phyloP scores from a whole-genome alignment of 208 protist species.

The Leishmania gerbilli region DNA sequence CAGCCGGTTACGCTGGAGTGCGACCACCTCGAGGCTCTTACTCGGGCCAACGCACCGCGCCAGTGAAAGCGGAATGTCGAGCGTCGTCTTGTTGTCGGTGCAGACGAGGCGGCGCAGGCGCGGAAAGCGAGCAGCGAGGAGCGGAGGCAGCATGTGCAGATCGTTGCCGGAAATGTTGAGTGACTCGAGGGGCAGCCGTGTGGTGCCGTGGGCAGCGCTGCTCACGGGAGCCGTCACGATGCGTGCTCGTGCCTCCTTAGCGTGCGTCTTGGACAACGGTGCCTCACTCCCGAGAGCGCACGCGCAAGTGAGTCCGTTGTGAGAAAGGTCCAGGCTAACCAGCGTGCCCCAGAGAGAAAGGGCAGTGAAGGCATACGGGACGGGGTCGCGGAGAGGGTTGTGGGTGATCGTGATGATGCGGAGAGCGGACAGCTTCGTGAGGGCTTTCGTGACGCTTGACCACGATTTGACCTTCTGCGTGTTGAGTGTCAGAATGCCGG shows the following conservation, averaged over 20 bases:
- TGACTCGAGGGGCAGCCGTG: conserved; percentile 32
- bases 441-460: conserved; percentile 15
- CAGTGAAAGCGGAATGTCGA: conserved; percentile 27
- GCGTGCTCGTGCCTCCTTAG: not conserved
- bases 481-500: conserved; percentile 38
- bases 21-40: conserved; percentile 19
- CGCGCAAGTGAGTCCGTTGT: conserved; percentile 40
- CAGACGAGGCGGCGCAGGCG: conserved; percentile 40
- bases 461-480: conserved; percentile 26
- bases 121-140: conserved; percentile 32
- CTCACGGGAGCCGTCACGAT: not conserved
- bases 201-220: not conserved
- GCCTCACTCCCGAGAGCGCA: conserved; percentile 33
- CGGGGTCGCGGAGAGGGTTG: conserved; percentile 29
- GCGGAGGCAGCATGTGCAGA: conserved; percentile 32
- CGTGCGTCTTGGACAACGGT: conserved; percentile 1
- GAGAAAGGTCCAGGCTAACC: conserved; percentile 37
- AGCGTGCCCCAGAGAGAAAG: conserved; percentile 34
- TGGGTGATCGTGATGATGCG: conserved; percentile 32
- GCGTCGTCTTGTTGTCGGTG: conserved; percentile 24
- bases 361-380: conserved; percentile 27
- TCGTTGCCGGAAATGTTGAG: conserved; percentile 43
- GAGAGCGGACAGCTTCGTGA: conserved; percentile 17
- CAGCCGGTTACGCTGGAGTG: conserved; percentile 22
- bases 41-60: conserved; percentile 25